Conservation (phyloP, 192 early-diverging fungal species). For the Backusella liffmaniae region DNA sequence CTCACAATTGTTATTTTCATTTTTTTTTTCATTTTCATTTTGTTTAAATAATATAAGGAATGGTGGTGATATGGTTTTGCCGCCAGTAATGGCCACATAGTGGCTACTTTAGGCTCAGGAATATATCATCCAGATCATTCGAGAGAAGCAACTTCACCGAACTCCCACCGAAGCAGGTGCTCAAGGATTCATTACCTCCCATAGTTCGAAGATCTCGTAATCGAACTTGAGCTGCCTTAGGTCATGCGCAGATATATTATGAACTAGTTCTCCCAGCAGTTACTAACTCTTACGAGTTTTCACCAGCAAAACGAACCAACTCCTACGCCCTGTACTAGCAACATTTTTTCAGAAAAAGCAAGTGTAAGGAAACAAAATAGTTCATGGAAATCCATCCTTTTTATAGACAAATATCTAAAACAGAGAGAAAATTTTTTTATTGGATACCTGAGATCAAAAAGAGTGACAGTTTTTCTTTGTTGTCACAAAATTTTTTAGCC, state of each 20-base stretch:
- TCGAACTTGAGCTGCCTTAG: slow-evolving; percentile 11
- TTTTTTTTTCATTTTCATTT: slow-evolving; percentile 17
- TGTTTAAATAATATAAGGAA: neutral
- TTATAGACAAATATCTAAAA: slow-evolving; percentile 3
- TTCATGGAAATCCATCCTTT: neutral
- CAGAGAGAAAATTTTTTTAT: neutral
- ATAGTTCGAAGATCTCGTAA: neutral
- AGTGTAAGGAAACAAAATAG: neutral
- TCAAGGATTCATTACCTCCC: slow-evolving; percentile 13
- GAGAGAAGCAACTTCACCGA: slow-evolving; percentile 9
- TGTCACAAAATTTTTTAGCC: neutral
- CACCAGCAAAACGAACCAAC: neutral
- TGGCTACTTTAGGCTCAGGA: slow-evolving; percentile 26
- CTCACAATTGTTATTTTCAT: too few species aligned
- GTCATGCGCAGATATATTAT: slow-evolving; percentile 16
- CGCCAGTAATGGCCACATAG: slow-evolving; percentile 22
- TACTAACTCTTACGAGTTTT: neutral
- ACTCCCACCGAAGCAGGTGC: slow-evolving; percentile 1
- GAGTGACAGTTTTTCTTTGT: neutral
- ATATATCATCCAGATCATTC: slow-evolving; percentile 23
- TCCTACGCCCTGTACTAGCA: slow-evolving; percentile 7
- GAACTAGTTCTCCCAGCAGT: neutral
- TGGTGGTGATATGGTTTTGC: slow-evolving; percentile 28
- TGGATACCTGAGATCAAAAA: neutral
- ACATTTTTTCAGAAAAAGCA: slow-evolving; percentile 8